Percentiles rank a stretch among this genome's conserved stretches.
Conservation (phyloP, 106 monocot species). For the Dioscorea alata region DNA sequence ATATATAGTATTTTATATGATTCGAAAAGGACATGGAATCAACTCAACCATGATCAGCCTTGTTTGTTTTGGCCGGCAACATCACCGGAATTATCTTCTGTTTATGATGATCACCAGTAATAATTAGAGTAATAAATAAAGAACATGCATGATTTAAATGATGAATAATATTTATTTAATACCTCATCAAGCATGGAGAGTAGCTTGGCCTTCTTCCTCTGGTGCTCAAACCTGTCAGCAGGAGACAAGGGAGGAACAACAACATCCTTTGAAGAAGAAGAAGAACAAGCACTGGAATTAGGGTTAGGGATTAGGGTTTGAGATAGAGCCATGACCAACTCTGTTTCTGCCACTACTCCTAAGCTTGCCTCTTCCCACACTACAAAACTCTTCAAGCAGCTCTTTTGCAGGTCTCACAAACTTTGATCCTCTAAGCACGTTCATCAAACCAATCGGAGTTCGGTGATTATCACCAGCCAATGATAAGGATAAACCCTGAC, state of each 20-base stretch:
- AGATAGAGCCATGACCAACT: conserved; percentile 1
- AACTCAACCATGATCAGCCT: background rate
- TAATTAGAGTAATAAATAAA: conserved; percentile 8
- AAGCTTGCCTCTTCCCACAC: conserved; percentile 56
- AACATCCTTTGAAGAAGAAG: conserved; percentile 37
- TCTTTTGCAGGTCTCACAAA: conserved; percentile 82
- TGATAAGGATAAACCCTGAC: conserved; percentile 73
- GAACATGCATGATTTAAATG: background rate
- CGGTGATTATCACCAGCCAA: conserved; percentile 44
- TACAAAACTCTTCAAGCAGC: conserved; percentile 94
- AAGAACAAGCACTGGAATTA: conserved; percentile 12
- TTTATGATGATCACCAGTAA: background rate
- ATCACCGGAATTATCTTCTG: background rate
- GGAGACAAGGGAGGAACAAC: conserved; percentile 51
- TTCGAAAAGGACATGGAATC: conserved; percentile 1
- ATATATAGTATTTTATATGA: background rate
- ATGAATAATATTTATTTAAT: background rate
- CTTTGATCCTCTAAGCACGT: conserved; percentile 67
- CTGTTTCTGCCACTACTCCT: conserved; percentile 18
- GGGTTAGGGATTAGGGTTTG: conserved; percentile 40
- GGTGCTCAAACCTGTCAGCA: conserved; percentile 85
- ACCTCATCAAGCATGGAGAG: conserved; percentile 98
- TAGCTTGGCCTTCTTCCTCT: conserved; percentile 91
- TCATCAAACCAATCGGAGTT: conserved; percentile 36
- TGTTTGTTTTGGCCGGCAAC: background rate